Percentiles rank a stretch among this genome's conserved stretches.
Conservation (phyloP, 2,329 filamentous ascomycete genomes). For the Curvularia lunata region DNA sequence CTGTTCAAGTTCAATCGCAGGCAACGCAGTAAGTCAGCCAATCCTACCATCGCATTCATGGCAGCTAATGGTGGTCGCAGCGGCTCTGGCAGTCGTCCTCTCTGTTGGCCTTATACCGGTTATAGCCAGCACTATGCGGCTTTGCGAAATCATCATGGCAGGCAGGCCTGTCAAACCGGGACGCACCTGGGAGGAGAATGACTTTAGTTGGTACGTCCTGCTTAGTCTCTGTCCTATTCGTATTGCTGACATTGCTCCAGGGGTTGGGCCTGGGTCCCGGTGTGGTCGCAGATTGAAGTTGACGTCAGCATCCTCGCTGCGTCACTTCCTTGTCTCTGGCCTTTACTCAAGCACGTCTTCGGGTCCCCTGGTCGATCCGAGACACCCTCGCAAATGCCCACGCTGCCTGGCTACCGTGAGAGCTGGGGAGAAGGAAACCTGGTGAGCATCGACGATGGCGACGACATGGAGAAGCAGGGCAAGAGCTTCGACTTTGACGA, state of each 20-base stretch:
- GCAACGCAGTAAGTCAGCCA: conserved; percentile 29
- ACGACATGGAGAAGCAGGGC: conserved; percentile 2
- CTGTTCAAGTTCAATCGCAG: conserved; percentile 35
- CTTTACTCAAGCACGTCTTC: conserved; percentile 29
- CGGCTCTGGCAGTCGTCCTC: conserved; percentile 35
- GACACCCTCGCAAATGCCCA: conserved; percentile 23
- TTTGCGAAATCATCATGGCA: conserved; percentile 34
- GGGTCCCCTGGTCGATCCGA: conserved; percentile 4
- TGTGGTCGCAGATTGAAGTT: conserved; percentile 44
- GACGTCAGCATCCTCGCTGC: conserved; percentile 38
- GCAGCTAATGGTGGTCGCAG: conserved; percentile 12
- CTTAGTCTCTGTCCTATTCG: neutral
- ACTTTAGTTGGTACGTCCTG: conserved; percentile 29
- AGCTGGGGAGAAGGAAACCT: conserved; percentile 15
- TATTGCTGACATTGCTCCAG: conserved; percentile 17
- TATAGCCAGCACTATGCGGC: conserved; percentile 35
- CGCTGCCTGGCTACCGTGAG: conserved; percentile 23
- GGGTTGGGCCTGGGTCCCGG: conserved; percentile 36
- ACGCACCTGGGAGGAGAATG: conserved; percentile 25
- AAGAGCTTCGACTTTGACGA: conserved; percentile 5
- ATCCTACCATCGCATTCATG: no score
- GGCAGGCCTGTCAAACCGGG: conserved; percentile 17
- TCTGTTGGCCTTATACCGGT: conserved; percentile 38
- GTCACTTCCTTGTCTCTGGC: conserved; percentile 35
- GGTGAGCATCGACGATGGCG: conserved; percentile 6